Percentiles rank a stretch among this genome's conserved stretches.
Conservation (phyloP, 805 yeast genomes). For the Saccharomycopsis capsularis region DNA sequence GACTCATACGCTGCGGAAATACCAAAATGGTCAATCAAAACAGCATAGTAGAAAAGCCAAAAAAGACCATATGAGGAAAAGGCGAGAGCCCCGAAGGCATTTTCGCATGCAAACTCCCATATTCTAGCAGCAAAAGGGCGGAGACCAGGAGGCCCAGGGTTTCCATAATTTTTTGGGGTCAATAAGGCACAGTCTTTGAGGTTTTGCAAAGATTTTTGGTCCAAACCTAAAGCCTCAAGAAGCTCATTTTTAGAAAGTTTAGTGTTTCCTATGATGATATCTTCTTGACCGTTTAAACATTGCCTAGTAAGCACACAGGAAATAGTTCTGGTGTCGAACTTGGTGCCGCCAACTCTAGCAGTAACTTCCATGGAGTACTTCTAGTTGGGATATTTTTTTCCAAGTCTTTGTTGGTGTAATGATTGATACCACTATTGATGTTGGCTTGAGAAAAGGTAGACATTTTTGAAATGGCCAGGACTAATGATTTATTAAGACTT, state of each 20-base stretch:
- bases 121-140: constrained; percentile 57
- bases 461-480: too few species aligned
- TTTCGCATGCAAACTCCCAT: constrained; percentile 60
- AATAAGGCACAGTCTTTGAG: not conserved
- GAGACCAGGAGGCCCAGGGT: constrained; percentile 56
- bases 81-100: constrained; percentile 56
- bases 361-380: constrained; percentile 8
- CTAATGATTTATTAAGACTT: too few species aligned
- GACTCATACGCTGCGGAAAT: constrained; percentile 37
- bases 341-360: constrained; percentile 1
- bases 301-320: constrained; percentile 6
- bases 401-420: constrained; percentile 5
- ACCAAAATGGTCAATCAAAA: constrained; percentile 45
- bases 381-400: constrained; percentile 14
- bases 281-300: constrained; percentile 38
- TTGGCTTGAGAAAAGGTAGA: constrained; percentile 6
- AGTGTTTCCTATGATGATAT: constrained; percentile 44
- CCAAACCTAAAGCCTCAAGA: constrained; percentile 49
- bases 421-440: constrained; percentile 6
- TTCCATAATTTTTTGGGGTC: constrained; percentile 38
- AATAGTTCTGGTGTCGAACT: constrained; percentile 3
- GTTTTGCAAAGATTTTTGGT: not conserved
- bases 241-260: constrained; percentile 42
- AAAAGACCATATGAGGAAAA: constrained; percentile 46
- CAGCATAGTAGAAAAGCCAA: constrained; percentile 60